Evolutionary conservation across 257 asterid genomes (phyloP), one percentile per base, ranked within the genome.

Genomic region (Haberlea rhodopensis): DNA sequence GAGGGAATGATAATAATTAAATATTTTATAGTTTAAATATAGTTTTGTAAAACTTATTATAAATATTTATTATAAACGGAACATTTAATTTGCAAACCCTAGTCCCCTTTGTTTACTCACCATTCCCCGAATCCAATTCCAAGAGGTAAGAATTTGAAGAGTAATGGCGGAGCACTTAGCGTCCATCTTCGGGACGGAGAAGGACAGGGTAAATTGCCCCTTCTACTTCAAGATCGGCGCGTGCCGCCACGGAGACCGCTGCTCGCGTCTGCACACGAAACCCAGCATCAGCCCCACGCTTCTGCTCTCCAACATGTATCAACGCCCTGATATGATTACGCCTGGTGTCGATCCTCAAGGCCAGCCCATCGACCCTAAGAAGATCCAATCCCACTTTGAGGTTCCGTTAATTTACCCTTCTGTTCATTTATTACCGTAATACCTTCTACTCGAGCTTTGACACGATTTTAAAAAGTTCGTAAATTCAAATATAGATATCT

Each of bases 151-250:
- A 53, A 52, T 21, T 53, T 11, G 23, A 13, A 40, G 43, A 45
- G 32, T 6, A 68, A 82, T 82, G 88, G 88, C 88, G 68, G 88
- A 82, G 77, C 88, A 82, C 74, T 78, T 82, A 68, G 88, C 88
- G 22, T 82, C 88, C 43, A 82, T 82, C 20, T 82, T 80, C 62
- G 91, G 91, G 1, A 85, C 91, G 22, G 91, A 85, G 71, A 87
- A 87, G 77, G 95, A 87, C 71, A 71, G 95, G 34, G 92, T 87
- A 43, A 87, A 87, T 71, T 85, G 95, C 62, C 95, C 95, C 0
- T 87, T 87, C 69, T 87, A 87, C 83, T 87, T 87, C 82, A 87
- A 87, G 90, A 87, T 87, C 82, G 95, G 95, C 37, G 95, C 92
- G 23, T 87, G 95, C 78, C 75, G 95, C 59, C 95, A 87, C 65